Evolutionary conservation across 2,329 filamentous ascomycete genomes (phyloP), one percentile per base, ranked within the genome.

Genomic region (Thelonectria rubi): DNA sequence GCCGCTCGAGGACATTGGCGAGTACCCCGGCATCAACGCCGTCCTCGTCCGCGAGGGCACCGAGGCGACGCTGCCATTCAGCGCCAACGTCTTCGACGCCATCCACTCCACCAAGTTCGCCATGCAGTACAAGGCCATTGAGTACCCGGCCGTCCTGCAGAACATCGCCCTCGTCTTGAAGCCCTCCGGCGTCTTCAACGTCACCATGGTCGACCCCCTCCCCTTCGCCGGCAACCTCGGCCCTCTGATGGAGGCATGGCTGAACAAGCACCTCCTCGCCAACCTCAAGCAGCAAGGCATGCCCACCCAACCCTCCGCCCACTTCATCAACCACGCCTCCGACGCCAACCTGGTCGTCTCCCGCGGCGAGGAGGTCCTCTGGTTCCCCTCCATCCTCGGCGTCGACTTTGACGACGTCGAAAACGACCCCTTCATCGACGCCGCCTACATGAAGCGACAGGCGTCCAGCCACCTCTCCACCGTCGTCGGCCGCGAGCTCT

Each of bases 121-220:
- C 1, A 82, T 85, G 0, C 69, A 86, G 2, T 81, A 89, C 32
- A 78, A 86, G 1, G 84, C 84, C 0, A 77, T 82, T 0, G 84
- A 87, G 12, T 81, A 91, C 0, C 84, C 85, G 0, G 73, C 75
- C 2, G 74, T 90, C 1, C 80, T 91, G 15, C 79, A 79, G 55
- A 84, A 84, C 62, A 84, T 89, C 65, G 79, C 85, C 69, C 82
- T 82, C 21, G 82, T 84, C 32, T 80, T 91, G 3, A 77, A 80
- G 3, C 80, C 82, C 0, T 81, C 82, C 0, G 88, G 88, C 1
- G 77, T 79, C 18, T 73, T 91, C 12, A 82, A 88, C 60, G 74
- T 91, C 15, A 83, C 84, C 0, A 75, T 91, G 17, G 84, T 91
- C 64, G 87, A 91, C 59, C 86, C 89, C 0, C 77, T 84, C 8